Evolutionary conservation across 2,329 filamentous ascomycete genomes (phyloP).

Genomic region (Chaetoscypha palmicola): DNA sequence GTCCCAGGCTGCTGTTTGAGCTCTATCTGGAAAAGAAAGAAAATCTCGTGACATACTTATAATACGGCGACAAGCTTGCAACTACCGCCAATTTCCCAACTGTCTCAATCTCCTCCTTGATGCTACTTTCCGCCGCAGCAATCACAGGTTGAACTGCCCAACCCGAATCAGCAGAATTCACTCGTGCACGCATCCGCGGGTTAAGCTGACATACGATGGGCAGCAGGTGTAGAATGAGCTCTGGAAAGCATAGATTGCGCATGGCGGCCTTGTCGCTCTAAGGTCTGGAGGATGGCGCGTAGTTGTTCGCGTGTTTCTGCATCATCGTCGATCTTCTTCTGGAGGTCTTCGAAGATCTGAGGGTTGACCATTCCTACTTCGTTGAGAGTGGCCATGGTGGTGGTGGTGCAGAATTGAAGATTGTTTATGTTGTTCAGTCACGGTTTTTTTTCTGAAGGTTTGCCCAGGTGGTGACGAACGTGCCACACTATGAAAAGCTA

Average conservation of each 20-base stretch:
- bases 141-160: constrained; percentile 66
- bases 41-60: constrained; percentile 65
- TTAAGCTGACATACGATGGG: constrained; percentile 44
- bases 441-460: neutral
- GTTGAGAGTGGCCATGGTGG: constrained; percentile 15
- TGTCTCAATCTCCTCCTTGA: constrained; percentile 65
- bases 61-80: constrained; percentile 86
- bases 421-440: neutral
- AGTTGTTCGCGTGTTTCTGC: constrained; percentile 74
- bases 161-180: constrained; percentile 12
- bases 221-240: constrained; percentile 77
- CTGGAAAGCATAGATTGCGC: constrained; percentile 79
- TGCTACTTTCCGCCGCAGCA: constrained; percentile 58
- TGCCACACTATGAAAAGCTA: no score
- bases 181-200: no score
- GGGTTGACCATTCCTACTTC: constrained; percentile 46
- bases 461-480: neutral
- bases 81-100: constrained; percentile 63
- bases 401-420: neutral
- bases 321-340: constrained; percentile 86
- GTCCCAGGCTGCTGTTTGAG: no score
- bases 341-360: constrained; percentile 76
- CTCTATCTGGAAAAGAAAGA: no score
- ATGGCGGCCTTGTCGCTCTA: constrained; percentile 77
- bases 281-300: constrained; percentile 68